These are phyloP conservation scores for Chlamydomonas schloesseri DNA, from an alignment of 139 green algal genomes.

Conservation along the genomic window DNA sequence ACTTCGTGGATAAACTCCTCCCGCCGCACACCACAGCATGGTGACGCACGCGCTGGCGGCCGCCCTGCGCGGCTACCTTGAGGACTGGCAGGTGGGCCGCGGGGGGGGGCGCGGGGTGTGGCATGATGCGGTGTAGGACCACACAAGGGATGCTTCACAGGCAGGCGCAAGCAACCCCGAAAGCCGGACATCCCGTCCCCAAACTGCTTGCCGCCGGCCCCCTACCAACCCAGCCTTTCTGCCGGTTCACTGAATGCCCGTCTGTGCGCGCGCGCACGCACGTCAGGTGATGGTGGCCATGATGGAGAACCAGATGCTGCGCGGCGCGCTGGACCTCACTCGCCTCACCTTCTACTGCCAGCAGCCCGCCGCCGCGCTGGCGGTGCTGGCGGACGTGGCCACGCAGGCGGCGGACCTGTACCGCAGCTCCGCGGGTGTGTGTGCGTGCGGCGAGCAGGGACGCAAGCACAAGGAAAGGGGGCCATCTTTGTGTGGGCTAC, in stretches of 20 bases:
- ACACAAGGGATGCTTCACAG: no score
- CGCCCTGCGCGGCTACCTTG: conserved; percentile 64
- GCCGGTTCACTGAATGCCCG: no score
- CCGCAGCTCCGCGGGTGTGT: conserved; percentile 31
- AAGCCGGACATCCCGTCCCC: no score
- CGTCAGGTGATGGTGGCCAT: conserved; percentile 90
- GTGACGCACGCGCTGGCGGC: conserved; percentile 86
- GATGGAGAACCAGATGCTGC: conserved; percentile 81
- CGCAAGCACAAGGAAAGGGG: not conserved
- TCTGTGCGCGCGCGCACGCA: no score
- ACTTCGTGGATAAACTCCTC: no score
- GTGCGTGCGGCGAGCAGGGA: not conserved
- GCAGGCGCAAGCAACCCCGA: no score
- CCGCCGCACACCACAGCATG: conserved; percentile 31
- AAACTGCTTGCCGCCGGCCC: no score
- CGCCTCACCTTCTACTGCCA: conserved; percentile 85
- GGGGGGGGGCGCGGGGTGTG: no score
- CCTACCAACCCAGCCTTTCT: no score
- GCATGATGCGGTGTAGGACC: no score
- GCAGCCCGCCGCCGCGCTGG: conserved; percentile 71
- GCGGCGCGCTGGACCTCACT: conserved; percentile 65
- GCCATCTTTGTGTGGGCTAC: no score
- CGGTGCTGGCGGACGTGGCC: conserved; percentile 77
- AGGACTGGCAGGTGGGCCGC: conserved; percentile 61
- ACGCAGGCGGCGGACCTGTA: conserved; percentile 56